Conservation (phyloP, 2,329 filamentous ascomycete genomes). For the Mariannaea sp. region DNA sequence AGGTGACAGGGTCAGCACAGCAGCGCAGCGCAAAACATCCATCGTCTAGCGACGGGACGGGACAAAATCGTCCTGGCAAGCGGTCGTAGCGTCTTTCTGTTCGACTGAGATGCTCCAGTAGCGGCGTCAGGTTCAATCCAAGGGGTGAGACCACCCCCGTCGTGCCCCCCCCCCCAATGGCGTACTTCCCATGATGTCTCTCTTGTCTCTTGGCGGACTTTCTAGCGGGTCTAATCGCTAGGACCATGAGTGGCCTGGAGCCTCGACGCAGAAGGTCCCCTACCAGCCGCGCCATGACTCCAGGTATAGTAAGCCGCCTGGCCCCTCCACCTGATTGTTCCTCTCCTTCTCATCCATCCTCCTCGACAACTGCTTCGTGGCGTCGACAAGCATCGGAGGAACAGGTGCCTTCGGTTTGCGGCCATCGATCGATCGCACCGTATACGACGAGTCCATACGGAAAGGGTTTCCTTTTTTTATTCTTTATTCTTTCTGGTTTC, state of each 20-base stretch:
- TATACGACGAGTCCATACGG: slow-evolving; percentile 20
- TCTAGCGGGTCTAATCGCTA: slow-evolving; percentile 15
- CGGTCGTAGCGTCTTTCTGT: slow-evolving; percentile 12
- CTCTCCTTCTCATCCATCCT: slow-evolving; percentile 26
- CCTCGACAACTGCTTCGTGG: slow-evolving; percentile 28
- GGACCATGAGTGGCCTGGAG: slow-evolving; percentile 6
- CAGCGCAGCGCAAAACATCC: background rate
- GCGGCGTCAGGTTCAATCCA: slow-evolving; percentile 19
- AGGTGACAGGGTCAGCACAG: slow-evolving; percentile 18
- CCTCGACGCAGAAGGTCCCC: slow-evolving; percentile 1
- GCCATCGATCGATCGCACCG: slow-evolving; percentile 19
- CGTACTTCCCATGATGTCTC: slow-evolving; percentile 6
- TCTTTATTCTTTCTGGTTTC: slow-evolving; percentile 15
- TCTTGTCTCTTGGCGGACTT: slow-evolving; percentile 4
- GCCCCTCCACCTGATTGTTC: slow-evolving; percentile 30
- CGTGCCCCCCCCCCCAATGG: slow-evolving; percentile 5
- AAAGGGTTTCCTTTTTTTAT: slow-evolving; percentile 5
- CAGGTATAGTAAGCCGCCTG: slow-evolving; percentile 35
- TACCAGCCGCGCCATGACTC: slow-evolving; percentile 21
- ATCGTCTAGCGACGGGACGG: slow-evolving; percentile 10
- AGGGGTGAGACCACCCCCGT: slow-evolving; percentile 16
- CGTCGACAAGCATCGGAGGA: slow-evolving; percentile 31
- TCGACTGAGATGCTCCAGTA: slow-evolving; percentile 14
- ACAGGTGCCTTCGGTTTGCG: slow-evolving; percentile 25
- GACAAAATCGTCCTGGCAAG: slow-evolving; percentile 1